Percentiles rank a stretch among this genome's conserved stretches.
Evolutionary conservation across 1,139 yeast genomes (phyloP).

Genomic region (Hansenula anomala): DNA sequence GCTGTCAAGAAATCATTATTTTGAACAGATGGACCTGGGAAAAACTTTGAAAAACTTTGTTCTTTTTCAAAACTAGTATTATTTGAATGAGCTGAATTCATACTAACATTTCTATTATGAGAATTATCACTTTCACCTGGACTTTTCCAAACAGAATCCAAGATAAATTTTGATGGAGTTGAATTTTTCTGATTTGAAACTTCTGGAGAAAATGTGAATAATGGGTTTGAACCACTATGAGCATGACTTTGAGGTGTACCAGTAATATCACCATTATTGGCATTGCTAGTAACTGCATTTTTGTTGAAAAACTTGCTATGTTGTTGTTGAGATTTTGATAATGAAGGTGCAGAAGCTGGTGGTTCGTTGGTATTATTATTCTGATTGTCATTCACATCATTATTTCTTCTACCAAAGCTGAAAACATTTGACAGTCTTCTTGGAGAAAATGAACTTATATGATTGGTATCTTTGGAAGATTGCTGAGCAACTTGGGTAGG

Average conservation of each 20-base stretch:
- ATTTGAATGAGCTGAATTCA: conserved; percentile 8
- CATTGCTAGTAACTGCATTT: neutral
- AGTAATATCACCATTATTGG: neutral
- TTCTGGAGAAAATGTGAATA: conserved; percentile 1
- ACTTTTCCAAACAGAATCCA: conserved; percentile 7
- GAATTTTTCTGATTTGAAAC: neutral
- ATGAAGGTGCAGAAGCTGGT: neutral
- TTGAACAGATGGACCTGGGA: conserved; percentile 9
- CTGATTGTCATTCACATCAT: too few relatives aligned
- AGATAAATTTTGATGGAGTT: neutral
- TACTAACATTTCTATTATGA: conserved; percentile 12
- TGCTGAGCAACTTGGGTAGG: too few relatives aligned
- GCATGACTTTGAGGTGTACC: too few relatives aligned
- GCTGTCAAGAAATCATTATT: neutral
- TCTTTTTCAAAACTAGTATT: conserved; percentile 8
- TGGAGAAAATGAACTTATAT: conserved; percentile 19
- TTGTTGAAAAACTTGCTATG: conserved; percentile 9
- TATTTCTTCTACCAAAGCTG: conserved; percentile 19
- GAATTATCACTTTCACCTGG: neutral
- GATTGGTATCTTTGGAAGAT: neutral
- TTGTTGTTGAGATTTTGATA: conserved; percentile 6
- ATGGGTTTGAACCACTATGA: too few relatives aligned
- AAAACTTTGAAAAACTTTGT: conserved; percentile 1
- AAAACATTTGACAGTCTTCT: conserved; percentile 23
- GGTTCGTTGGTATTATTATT: conserved; percentile 1